Conservation (phyloP, 768 basidiomycete species). For the Mycena filopes region DNA sequence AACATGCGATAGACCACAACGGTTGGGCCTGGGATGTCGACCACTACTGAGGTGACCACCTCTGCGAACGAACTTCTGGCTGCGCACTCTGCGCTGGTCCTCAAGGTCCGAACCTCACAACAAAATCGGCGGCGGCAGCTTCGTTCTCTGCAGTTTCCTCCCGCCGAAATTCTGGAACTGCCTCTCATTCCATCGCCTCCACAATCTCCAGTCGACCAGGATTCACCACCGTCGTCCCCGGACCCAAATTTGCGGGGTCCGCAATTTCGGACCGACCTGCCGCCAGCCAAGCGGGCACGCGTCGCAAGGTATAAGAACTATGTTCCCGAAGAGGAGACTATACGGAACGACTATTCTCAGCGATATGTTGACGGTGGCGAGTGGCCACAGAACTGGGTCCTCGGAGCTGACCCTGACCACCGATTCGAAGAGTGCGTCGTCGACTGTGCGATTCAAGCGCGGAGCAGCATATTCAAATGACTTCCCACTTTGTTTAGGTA, state of each 20-base stretch:
- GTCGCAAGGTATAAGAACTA: conserved; percentile 81
- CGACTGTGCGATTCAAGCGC: background rate
- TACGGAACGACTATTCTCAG: conserved; percentile 94
- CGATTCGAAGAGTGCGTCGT: conserved; percentile 91
- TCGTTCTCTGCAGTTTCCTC: conserved; percentile 63
- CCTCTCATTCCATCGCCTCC: conserved; percentile 70
- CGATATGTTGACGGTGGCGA: conserved; percentile 91
- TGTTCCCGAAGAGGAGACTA: conserved; percentile 93
- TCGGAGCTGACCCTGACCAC: conserved; percentile 87
- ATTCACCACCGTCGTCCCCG: conserved; percentile 61
- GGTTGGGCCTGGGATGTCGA: background rate
- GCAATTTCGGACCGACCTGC: conserved; percentile 50
- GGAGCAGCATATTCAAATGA: conserved; percentile 17
- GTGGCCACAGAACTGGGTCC: conserved; percentile 94
- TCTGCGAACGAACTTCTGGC: conserved; percentile 75
- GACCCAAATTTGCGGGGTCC: conserved; percentile 45
- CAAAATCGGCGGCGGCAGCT: conserved; percentile 66
- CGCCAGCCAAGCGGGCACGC: conserved; percentile 81
- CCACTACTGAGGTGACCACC: conserved; percentile 59
- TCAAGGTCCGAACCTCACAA: conserved; percentile 66
- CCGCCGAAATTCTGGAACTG: conserved; percentile 62
- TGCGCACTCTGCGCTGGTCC: conserved; percentile 67
- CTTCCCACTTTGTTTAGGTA: conserved; percentile 65
- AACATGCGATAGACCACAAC: conserved; percentile 7
- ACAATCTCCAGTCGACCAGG: conserved; percentile 54